These are phyloP conservation scores for Phytophthora agathidicida DNA, from an alignment of 352 stramenopile genomes.

Conservation along the genomic window DNA sequence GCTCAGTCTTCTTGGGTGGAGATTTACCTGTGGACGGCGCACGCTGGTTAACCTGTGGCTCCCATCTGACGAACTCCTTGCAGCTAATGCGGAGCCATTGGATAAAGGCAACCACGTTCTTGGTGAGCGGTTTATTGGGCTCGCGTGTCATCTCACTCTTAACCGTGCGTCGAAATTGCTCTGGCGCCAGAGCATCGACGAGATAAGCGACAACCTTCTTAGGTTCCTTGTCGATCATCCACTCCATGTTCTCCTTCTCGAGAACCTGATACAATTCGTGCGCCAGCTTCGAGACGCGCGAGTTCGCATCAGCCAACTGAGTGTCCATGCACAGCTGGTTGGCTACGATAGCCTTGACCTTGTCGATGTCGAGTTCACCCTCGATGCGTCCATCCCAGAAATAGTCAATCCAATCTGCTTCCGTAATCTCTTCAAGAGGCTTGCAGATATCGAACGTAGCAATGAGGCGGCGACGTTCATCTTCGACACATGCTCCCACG, in stretches of 20 bases:
- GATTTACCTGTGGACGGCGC: no score
- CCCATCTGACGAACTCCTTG: slow-evolving; percentile 12
- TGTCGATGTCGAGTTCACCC: slow-evolving; percentile 16
- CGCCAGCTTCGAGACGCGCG: slow-evolving; percentile 9
- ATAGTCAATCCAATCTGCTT: slow-evolving; percentile 14
- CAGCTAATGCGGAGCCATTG: slow-evolving; percentile 3
- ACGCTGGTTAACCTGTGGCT: no score
- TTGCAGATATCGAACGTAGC: slow-evolving; percentile 20
- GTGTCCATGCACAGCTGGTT: not conserved
- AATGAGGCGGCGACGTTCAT: slow-evolving; percentile 9
- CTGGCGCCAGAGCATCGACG: not conserved
- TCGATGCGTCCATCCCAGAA: slow-evolving; percentile 13
- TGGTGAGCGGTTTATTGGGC: slow-evolving; percentile 5
- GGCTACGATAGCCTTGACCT: not conserved
- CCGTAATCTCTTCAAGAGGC: not conserved
- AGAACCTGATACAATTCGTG: slow-evolving; percentile 7
- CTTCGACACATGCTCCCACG: slow-evolving; percentile 8
- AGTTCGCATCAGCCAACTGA: not conserved
- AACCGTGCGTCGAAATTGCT: not conserved
- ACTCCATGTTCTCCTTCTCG: slow-evolving; percentile 4
- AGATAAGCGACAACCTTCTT: slow-evolving; percentile 10
- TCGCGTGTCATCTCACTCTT: slow-evolving; percentile 3
- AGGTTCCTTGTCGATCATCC: slow-evolving; percentile 9
- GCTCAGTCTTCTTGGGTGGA: no score
- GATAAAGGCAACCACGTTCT: slow-evolving; percentile 12